These are phyloP conservation scores for Lipomyces lipofer DNA, from an alignment of 805 yeast genomes.

Conservation along the genomic window DNA sequence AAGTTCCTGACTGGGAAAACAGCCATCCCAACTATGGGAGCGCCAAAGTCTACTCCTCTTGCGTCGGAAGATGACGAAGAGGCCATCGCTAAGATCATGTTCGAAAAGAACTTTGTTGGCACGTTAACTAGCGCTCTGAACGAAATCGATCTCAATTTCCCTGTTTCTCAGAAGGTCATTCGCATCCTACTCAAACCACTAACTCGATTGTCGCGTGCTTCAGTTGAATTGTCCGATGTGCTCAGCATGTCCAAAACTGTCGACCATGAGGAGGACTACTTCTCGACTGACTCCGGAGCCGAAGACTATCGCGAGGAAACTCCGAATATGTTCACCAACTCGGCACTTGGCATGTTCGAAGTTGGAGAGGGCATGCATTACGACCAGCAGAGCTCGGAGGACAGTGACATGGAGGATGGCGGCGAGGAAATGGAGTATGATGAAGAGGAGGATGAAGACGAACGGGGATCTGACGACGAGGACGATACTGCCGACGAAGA, in stretches of 20 bases:
- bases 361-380: constrained; percentile 69
- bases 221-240: constrained; percentile 43
- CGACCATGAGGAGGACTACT: constrained; percentile 50
- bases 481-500: constrained; percentile 37
- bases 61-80: constrained; percentile 51
- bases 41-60: constrained; percentile 7
- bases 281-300: constrained; percentile 44
- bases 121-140: constrained; percentile 62
- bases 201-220: constrained; percentile 49
- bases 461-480: constrained; percentile 43
- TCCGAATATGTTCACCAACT: constrained; percentile 80
- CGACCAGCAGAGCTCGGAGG: constrained; percentile 51
- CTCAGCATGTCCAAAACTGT: constrained; percentile 38
- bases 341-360: constrained; percentile 93
- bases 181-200: constrained; percentile 57
- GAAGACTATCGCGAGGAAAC: constrained; percentile 57
- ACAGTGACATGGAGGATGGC: constrained; percentile 48
- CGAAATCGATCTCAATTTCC: constrained; percentile 70
- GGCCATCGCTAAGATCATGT: constrained; percentile 61
- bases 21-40: neutral
- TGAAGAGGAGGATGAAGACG: constrained; percentile 39
- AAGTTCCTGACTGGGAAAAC: constrained; percentile 37
- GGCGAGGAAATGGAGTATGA: constrained; percentile 47
- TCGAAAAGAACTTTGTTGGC: constrained; percentile 57
- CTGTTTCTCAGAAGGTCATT: constrained; percentile 61